phyloP scores from a whole-genome alignment of 2,329 filamentous ascomycete genomes.

The Aspergillus sp. region DNA sequence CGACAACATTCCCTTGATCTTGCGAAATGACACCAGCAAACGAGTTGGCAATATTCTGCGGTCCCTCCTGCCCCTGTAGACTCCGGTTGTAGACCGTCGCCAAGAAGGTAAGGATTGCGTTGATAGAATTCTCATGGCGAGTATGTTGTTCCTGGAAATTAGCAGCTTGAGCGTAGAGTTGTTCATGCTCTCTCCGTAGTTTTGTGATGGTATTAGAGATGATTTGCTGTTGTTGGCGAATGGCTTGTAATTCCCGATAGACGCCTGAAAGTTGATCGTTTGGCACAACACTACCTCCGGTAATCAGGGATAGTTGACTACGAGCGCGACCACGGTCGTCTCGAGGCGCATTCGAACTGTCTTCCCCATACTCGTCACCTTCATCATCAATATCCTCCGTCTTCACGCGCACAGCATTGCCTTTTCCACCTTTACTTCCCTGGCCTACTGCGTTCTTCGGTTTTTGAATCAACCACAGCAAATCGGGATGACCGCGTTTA shows the following conservation, averaged over 20 bases:
- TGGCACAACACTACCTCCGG: constrained; percentile 41
- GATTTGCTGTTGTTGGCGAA: constrained; percentile 80
- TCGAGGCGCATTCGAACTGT: constrained; percentile 27
- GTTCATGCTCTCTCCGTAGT: constrained; percentile 78
- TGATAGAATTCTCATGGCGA: constrained; percentile 97
- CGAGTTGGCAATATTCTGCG: constrained; percentile 76
- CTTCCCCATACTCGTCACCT: constrained; percentile 51
- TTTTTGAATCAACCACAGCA: constrained; percentile 95
- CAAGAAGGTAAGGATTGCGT: constrained; percentile 94
- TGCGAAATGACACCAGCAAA: constrained; percentile 70
- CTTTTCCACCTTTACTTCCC: constrained; percentile 47
- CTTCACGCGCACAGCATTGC: constrained; percentile 33
- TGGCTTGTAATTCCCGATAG: constrained; percentile 71
- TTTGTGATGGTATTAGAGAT: constrained; percentile 79
- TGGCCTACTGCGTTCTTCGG: constrained; percentile 67
- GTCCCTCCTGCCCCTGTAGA: constrained; percentile 73
- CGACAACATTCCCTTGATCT: constrained; percentile 58
- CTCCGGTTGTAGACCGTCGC: constrained; percentile 95
- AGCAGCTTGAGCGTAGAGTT: constrained; percentile 80
- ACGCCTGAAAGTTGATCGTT: constrained; percentile 73
- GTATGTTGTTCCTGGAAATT: constrained; percentile 89
- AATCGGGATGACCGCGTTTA: constrained; percentile 82
- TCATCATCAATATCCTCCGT: constrained; percentile 58
- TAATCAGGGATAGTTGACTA: constrained; percentile 40
- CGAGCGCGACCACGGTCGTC: constrained; percentile 31